A percentile compares a stretch with the other conserved stretches of the same genome.
Conservation (phyloP, 2,329 filamentous ascomycete species). For the Knoxdaviesia capensis region DNA sequence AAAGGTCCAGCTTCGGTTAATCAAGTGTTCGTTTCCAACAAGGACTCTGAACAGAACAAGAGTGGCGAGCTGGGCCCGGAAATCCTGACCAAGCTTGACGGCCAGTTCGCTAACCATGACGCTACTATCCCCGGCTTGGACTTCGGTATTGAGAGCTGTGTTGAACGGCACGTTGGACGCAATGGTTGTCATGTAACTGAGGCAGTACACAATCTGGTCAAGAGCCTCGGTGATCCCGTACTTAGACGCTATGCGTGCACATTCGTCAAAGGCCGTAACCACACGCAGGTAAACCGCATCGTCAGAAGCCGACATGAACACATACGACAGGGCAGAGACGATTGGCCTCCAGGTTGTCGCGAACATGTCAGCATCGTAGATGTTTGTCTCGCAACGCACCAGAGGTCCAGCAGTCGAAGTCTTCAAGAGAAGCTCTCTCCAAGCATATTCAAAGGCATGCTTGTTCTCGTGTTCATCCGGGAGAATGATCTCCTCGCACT, state of each 20-base stretch:
- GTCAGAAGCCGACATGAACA: slow-evolving; percentile 97
- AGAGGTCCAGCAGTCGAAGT: slow-evolving; percentile 56
- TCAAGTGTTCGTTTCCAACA: slow-evolving; percentile 60
- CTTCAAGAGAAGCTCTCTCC: slow-evolving; percentile 84
- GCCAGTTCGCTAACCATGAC: slow-evolving; percentile 98
- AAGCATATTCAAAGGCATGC: slow-evolving; percentile 91
- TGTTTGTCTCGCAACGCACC: slow-evolving; percentile 69
- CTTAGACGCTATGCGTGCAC: slow-evolving; percentile 73
- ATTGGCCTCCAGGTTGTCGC: slow-evolving; percentile 89
- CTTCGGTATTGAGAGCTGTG: slow-evolving; percentile 82
- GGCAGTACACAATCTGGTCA: slow-evolving; percentile 78
- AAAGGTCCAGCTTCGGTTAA: slow-evolving; percentile 59
- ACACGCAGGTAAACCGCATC: slow-evolving; percentile 88
- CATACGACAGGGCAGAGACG: slow-evolving; percentile 84
- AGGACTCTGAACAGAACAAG: slow-evolving; percentile 90
- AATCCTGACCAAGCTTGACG: slow-evolving; percentile 85
- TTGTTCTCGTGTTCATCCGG: slow-evolving; percentile 95
- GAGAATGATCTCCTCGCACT: slow-evolving; percentile 81
- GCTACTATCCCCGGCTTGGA: slow-evolving; percentile 75
- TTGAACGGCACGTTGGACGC: slow-evolving; percentile 58
- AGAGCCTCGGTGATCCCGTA: slow-evolving; percentile 71
- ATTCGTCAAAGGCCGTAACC: slow-evolving; percentile 89
- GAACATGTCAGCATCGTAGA: slow-evolving; percentile 97
- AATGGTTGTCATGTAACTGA: slow-evolving; percentile 79
- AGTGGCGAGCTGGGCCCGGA: slow-evolving; percentile 81